A percentile compares a stretch with the other conserved stretches of the same genome.
These are phyloP conservation scores for Sungouiozyma ichnusensis DNA, from an alignment of 805 yeast species.

Conservation along the genomic window DNA sequence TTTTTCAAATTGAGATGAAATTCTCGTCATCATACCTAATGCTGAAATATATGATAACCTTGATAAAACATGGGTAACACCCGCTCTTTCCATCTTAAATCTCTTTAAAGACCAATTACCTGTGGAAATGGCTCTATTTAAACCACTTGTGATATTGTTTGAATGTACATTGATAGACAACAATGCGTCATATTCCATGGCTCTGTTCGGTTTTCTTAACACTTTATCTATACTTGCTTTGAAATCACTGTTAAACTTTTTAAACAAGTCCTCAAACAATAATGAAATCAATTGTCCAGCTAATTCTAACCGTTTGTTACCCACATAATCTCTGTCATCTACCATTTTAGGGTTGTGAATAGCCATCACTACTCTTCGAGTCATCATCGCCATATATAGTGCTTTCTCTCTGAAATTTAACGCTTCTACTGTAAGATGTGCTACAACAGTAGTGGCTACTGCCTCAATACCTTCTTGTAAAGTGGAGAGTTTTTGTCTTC, in stretches of 20 bases:
- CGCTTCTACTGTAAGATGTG: slow-evolving; percentile 79
- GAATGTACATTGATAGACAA: slow-evolving; percentile 84
- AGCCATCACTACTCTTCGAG: slow-evolving; percentile 91
- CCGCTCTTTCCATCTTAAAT: slow-evolving; percentile 99
- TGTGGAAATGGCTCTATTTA: slow-evolving; percentile 93
- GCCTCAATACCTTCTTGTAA: slow-evolving; percentile 96
- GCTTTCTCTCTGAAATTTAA: slow-evolving; percentile 91
- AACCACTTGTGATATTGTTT: slow-evolving; percentile 84
- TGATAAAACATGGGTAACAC: slow-evolving; percentile 93
- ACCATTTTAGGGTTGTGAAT: slow-evolving; percentile 89
- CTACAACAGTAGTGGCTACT: slow-evolving; percentile 89
- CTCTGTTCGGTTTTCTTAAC: slow-evolving; percentile 85
- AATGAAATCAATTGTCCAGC: slow-evolving; percentile 97
- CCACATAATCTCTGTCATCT: slow-evolving; percentile 98
- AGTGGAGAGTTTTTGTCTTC: slow-evolving; percentile 75
- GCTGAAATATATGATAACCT: slow-evolving; percentile 90
- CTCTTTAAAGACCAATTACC: slow-evolving; percentile 98
- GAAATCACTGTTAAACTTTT: slow-evolving; percentile 90
- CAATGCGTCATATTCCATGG: slow-evolving; percentile 90
- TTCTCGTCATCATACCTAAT: slow-evolving; percentile 98
- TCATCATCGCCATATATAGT: slow-evolving; percentile 88
- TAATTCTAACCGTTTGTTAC: slow-evolving; percentile 91
- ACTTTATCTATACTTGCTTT: slow-evolving; percentile 91
- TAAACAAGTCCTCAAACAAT: slow-evolving; percentile 91
- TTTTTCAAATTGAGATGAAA: slow-evolving; percentile 96